Base-by-base conservation (phyloP, 2,329 filamentous ascomycete species). In the Bipolaris gigantea region DNA sequence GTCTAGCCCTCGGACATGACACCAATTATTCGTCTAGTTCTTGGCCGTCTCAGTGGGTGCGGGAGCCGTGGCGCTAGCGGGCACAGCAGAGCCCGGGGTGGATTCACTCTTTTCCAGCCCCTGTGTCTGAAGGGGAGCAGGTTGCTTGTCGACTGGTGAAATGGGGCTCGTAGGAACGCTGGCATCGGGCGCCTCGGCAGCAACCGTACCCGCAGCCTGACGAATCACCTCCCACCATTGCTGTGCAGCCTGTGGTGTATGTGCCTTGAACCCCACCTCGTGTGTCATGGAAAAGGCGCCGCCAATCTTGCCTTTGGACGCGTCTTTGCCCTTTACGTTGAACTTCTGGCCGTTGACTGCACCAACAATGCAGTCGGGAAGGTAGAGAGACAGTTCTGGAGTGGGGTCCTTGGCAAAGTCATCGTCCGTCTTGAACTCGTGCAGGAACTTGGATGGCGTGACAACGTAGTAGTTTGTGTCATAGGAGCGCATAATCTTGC, bases 371-470 rank as follows among this genome's bases (percentile, higher is more conserved):
- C 93, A 95, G 65, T 99, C 94, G 10, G 94, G 92, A 1, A 99
- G 85, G 75, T 93, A 97, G 62, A 99, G 85, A 13, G 89, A 94
- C 36, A 94, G 80, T 73, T 99, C 93, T 0, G 94, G 93, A 52
- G 83, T 81, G 9, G 91, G 90, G 57, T 96, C 90, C 66, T 85
- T 81, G 53, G 77, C 78, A 69, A 85, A 82, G 66, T 87, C 83
- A 68, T 97, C 93, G 71, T 90, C 89, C 69, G 95, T 92, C 77
- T 96, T 96, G 82, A 96, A 99, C 75, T 97, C 92, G 78, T 99
- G 94, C 54, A 99, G 78, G 77, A 88, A 99, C 69, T 90, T 91
- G 53, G 89, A 84, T 0, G 91, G 89, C 0, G 92, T 96, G 43
- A 97, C 85, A 52, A 94, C 93, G 71, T 96, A 99, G 81, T 95